Percentiles rank a stretch among this genome's conserved stretches.
Conservation (phyloP, 345 rosid genomes). For the Lumnitzera littorea region DNA sequence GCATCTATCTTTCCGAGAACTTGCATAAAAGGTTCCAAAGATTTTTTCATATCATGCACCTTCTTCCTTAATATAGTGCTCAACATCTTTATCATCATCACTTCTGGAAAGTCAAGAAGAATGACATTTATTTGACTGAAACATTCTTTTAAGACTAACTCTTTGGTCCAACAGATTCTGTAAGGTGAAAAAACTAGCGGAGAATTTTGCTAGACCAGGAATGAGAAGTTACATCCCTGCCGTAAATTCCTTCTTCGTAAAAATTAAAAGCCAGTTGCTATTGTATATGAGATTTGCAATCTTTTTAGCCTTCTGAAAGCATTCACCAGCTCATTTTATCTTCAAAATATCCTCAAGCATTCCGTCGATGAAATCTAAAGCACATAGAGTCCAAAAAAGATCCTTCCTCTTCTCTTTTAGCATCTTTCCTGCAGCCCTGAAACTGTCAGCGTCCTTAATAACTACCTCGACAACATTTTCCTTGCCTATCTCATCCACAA, state of each 20-base stretch:
- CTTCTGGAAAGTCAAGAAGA: conserved; percentile 42
- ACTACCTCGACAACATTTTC: conserved; percentile 67
- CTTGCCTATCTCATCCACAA: conserved; percentile 74
- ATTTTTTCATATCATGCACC: conserved; percentile 46
- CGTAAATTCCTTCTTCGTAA: conserved; percentile 61
- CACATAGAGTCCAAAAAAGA: conserved; percentile 78
- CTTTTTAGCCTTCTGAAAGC: conserved; percentile 51
- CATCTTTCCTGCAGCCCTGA: conserved; percentile 64
- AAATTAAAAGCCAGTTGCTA: conserved; percentile 43
- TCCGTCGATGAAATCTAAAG: conserved; percentile 46
- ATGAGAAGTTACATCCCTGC: conserved; percentile 64
- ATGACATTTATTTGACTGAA: conserved; percentile 63
- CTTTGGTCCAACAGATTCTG: conserved; percentile 54
- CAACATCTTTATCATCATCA: conserved; percentile 62
- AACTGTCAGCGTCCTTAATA: conserved; percentile 42
- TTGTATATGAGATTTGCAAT: conserved; percentile 60
- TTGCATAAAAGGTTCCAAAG: conserved; percentile 61
- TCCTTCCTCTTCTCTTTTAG: conserved; percentile 70
- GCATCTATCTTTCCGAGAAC: conserved; percentile 43
- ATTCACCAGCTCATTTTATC: conserved; percentile 52
- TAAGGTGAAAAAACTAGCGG: conserved; percentile 47
- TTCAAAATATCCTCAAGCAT: conserved; percentile 62
- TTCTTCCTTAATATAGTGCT: conserved; percentile 63
- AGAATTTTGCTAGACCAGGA: conserved; percentile 36
- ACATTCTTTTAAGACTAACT: conserved; percentile 51